phyloP scores from a whole-genome alignment of 768 basidiomycete genomes.

The Dendrothele bispora region DNA sequence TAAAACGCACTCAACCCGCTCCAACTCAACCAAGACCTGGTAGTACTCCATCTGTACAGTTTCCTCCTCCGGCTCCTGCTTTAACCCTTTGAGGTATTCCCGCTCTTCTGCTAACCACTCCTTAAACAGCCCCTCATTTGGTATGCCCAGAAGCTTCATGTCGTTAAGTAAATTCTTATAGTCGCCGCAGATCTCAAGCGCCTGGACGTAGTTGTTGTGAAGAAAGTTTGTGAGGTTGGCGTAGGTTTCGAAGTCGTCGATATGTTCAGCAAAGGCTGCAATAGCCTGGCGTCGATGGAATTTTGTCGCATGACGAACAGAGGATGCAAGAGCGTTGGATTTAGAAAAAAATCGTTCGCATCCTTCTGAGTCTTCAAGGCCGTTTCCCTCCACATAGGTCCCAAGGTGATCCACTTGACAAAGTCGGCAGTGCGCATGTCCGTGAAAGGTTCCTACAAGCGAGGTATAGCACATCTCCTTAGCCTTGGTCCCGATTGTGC shows the following conservation, averaged over 20 bases:
- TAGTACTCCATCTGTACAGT: constrained; percentile 14
- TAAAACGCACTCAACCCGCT: constrained; percentile 1
- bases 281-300: constrained; percentile 18
- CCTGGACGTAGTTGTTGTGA: constrained; percentile 16
- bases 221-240: constrained; percentile 10
- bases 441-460: constrained; percentile 16
- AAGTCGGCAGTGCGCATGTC: constrained; percentile 19
- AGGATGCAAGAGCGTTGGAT: constrained; percentile 12
- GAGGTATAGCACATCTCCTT: background rate
- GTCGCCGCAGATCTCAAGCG: constrained; percentile 6
- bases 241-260: constrained; percentile 4
- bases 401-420: constrained; percentile 20
- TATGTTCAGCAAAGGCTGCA: background rate
- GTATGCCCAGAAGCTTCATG: constrained; percentile 9
- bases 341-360: constrained; percentile 14
- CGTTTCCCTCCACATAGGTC: constrained; percentile 13
- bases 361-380: constrained; percentile 20
- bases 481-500: constrained; percentile 9
- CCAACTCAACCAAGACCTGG: constrained; percentile 10
- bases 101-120: constrained; percentile 14
- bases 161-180: background rate
- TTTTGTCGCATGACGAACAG: constrained; percentile 8
- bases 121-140: constrained; percentile 3
- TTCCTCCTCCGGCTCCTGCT: constrained; percentile 16
- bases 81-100: constrained; percentile 13